Percentiles rank a stretch among this genome's conserved stretches.
Conservation (phyloP, 495 filamentous ascomycete species). For the Aeminium ludgeri region DNA sequence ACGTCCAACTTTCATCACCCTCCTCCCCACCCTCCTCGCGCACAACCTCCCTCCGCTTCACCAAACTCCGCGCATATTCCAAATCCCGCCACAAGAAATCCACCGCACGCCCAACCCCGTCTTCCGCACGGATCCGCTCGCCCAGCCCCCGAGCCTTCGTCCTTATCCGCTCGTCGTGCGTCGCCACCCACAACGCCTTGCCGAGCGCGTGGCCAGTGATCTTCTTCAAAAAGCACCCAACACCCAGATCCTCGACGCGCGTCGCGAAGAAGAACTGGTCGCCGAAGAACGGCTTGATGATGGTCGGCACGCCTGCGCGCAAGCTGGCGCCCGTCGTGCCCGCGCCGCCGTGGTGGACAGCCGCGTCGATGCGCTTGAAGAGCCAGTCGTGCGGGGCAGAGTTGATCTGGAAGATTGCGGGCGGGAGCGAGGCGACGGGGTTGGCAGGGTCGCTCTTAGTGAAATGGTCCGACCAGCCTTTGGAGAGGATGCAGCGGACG, state of each 20-base stretch:
- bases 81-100: constrained; percentile 89
- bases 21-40: constrained; percentile 31
- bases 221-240: constrained; percentile 78
- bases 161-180: constrained; percentile 77
- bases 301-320: constrained; percentile 79
- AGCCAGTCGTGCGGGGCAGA: constrained; percentile 94
- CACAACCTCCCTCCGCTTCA: constrained; percentile 37
- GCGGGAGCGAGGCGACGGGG: constrained; percentile 34
- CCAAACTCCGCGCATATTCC: constrained; percentile 81
- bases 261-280: constrained; percentile 93
- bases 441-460: too few relatives aligned
- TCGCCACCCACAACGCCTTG: constrained; percentile 80
- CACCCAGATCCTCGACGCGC: constrained; percentile 79
- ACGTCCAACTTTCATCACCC: constrained; percentile 56
- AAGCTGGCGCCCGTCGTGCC: constrained; percentile 92
- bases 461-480: constrained; percentile 96
- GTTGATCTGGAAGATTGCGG: constrained; percentile 72
- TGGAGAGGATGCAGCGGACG: constrained; percentile 86
- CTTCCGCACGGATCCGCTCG: constrained; percentile 77
- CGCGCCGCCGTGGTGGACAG: constrained; percentile 84
- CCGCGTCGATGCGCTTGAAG: constrained; percentile 85
- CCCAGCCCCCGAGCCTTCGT: constrained; percentile 65
- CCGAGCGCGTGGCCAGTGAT: constrained; percentile 70
- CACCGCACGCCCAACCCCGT: constrained; percentile 76
- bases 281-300: constrained; percentile 93